These are phyloP conservation scores for Talaromyces wortmannii DNA, from an alignment of 495 filamentous ascomycete species.

Conservation along the genomic window DNA sequence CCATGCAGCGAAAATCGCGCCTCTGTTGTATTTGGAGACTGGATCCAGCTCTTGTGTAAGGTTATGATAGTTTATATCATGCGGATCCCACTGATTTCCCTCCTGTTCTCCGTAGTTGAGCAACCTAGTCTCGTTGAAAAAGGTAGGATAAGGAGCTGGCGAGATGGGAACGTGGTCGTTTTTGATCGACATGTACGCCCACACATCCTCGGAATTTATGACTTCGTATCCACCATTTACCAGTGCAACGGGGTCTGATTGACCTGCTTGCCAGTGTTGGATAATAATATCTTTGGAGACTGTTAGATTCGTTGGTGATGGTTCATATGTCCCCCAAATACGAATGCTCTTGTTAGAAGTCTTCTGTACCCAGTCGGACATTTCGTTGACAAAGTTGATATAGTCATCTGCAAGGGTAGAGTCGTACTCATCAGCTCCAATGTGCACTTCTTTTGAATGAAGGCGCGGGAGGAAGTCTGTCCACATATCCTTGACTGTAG, in stretches of 20 bases:
- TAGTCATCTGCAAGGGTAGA: slow-evolving; percentile 42
- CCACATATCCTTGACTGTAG: slow-evolving; percentile 47
- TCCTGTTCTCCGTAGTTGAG: slow-evolving; percentile 35
- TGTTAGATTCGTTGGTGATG: slow-evolving; percentile 20
- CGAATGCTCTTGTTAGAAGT: slow-evolving; percentile 38
- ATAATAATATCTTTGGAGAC: slow-evolving; percentile 38
- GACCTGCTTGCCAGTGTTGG: slow-evolving; percentile 53
- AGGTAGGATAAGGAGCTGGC: slow-evolving; percentile 47
- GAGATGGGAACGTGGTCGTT: slow-evolving; percentile 46
- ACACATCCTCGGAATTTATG: slow-evolving; percentile 51
- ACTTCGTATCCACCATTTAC: slow-evolving; percentile 31
- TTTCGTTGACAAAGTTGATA: slow-evolving; percentile 46
- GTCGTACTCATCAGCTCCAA: slow-evolving; percentile 53
- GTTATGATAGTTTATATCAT: slow-evolving; percentile 41
- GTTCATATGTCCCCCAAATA: slow-evolving; percentile 50
- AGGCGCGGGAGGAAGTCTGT: slow-evolving; percentile 51
- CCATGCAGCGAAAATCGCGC: slow-evolving; percentile 49
- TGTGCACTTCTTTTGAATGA: slow-evolving; percentile 47
- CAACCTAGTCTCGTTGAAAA: slow-evolving; percentile 42
- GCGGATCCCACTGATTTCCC: slow-evolving; percentile 45
- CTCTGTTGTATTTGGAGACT: slow-evolving; percentile 23
- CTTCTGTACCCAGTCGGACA: slow-evolving; percentile 34
- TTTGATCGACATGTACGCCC: slow-evolving; percentile 50
- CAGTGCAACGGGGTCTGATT: slow-evolving; percentile 43
- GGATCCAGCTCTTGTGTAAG: slow-evolving; percentile 20